A percentile compares a stretch with the other conserved stretches of the same genome.
Conservation (phyloP, 2,329 filamentous ascomycete genomes). For the Fusarium chlamydosporum region DNA sequence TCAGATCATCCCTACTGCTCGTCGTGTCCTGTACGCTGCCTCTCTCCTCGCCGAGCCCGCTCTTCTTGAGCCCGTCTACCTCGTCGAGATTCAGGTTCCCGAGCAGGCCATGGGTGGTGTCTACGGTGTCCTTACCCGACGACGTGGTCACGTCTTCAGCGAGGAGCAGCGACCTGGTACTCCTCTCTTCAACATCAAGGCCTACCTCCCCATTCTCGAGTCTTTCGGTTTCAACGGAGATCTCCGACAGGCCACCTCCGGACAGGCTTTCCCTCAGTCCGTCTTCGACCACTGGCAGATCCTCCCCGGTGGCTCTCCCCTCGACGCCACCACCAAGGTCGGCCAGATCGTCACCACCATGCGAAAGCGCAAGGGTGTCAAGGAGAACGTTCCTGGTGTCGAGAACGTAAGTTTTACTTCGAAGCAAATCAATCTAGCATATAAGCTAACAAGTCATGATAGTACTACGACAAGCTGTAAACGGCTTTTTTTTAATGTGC, state of each 20-base stretch:
- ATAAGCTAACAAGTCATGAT: conserved; percentile 44
- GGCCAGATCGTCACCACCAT: conserved; percentile 87
- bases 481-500: conserved; percentile 58
- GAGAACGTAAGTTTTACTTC: conserved; percentile 83
- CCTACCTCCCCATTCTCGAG: conserved; percentile 95
- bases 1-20: conserved; percentile 97
- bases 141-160: conserved; percentile 98
- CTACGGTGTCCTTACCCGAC: conserved; percentile 97
- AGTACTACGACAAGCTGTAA: conserved; percentile 99
- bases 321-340: conserved; percentile 85
- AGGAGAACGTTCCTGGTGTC: conserved; percentile 91
- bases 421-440: background rate
- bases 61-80: conserved; percentile 97
- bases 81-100: conserved; percentile 99
- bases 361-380: conserved; percentile 99
- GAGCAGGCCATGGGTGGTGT: conserved; percentile 99
- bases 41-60: conserved; percentile 90
- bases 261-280: conserved; percentile 98
- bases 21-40: conserved; percentile 96
- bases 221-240: conserved; percentile 99
- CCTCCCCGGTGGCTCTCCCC: conserved; percentile 91
- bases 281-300: conserved; percentile 99
- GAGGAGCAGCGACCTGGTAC: conserved; percentile 99
- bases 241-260: conserved; percentile 91
- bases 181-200: conserved; percentile 99